Evolutionary conservation across 352 stramenopile species (phyloP), one percentile per base, ranked within the genome.

Genomic region (Blastocystis sp.): DNA sequence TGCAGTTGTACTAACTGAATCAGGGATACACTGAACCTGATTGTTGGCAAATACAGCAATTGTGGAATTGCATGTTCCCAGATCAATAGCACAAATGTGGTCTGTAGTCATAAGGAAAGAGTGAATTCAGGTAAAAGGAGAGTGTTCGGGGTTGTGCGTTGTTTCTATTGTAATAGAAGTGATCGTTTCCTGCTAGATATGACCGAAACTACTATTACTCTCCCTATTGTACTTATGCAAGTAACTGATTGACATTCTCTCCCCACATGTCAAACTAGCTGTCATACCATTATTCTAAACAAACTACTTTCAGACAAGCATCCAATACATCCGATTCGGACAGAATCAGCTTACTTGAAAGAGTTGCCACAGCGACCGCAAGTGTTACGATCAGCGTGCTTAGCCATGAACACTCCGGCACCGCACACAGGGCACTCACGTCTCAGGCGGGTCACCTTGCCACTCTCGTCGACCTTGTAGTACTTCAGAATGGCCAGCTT

Each of bases 381-480:
- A 93, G 98, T 98, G 91, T 98, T 97, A 86, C 96, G 94, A 92
- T 99, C 95, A 81, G 96, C 93, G 92, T 99, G 96, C 72, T 96
- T 96, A 87, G 96, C 96, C 95, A 99, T 98, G 93, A 98, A 98
- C 84, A 97, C 95, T 87, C 96, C 96, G 88, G 95, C 95, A 89
- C 95, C 95, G 88, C 95, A 97, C 86, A 94, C 91, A 86, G 96
- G 95, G 90, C 93, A 97, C 90, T 98, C 97, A 91, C 98, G 98
- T 87, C 96, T 93, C 63, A 98, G 90, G 85, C 95, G 93, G 87
- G 95, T 93, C 88, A 98, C 95, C 92, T 98, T 97, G 77, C 94
- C 92, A 86, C 95, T 93, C 89, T 95, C 92, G 88, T 96, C 92
- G 38, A 97, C 93, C 90, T 96, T 95, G 92, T 97, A 97, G 91